A percentile compares a stretch with the other conserved stretches of the same genome.
These are phyloP conservation scores for Phytophthora kernoviae DNA, from an alignment of 352 stramenopile genomes.

Conservation along the genomic window DNA sequence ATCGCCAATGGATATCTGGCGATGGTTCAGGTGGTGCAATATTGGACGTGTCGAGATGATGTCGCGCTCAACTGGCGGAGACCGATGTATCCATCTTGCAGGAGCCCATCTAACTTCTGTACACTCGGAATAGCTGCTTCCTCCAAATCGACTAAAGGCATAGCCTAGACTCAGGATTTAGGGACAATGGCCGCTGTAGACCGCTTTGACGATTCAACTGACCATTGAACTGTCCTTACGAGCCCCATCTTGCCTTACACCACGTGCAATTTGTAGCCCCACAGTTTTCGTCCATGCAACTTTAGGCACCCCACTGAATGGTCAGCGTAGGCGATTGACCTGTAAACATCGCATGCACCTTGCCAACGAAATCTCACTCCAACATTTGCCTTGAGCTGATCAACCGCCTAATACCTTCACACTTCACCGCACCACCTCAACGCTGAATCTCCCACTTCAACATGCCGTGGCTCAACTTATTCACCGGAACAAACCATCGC, in stretches of 20 bases:
- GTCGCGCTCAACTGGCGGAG: neutral
- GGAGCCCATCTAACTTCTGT: neutral
- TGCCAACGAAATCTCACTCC: constrained; percentile 2
- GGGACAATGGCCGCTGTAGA: neutral
- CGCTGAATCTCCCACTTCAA: neutral
- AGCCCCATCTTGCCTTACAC: neutral
- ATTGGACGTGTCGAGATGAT: neutral
- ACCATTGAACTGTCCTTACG: neutral
- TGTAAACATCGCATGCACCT: neutral
- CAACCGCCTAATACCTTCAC: neutral
- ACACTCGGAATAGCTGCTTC: too few species aligned
- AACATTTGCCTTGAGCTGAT: constrained; percentile 7
- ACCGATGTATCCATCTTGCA: neutral
- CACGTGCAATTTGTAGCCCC: too few species aligned
- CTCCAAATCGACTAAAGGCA: too few species aligned
- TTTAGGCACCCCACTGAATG: too few species aligned
- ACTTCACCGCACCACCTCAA: constrained; percentile 20
- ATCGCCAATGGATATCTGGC: neutral
- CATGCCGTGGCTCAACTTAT: constrained; percentile 13
- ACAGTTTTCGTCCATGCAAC: too few species aligned
- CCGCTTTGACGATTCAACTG: neutral
- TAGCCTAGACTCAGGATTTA: too few species aligned
- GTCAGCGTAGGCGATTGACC: neutral
- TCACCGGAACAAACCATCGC: constrained; percentile 19
- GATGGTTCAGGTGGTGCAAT: neutral